Base-by-base conservation (phyloP, 768 basidiomycete species). In the Dendrothele bispora region DNA sequence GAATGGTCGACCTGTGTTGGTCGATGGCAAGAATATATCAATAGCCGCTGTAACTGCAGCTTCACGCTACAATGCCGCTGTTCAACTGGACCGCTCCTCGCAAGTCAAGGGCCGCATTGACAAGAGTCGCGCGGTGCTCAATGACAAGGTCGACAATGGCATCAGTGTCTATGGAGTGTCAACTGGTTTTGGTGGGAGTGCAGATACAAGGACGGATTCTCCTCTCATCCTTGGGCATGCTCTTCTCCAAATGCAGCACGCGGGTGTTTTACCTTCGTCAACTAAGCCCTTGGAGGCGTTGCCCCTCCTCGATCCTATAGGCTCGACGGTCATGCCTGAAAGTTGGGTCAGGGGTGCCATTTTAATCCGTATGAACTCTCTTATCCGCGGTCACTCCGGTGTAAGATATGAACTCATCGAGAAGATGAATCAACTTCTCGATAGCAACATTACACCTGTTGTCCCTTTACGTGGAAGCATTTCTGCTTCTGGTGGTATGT, bases 281-380 rank as follows among this genome's bases (percentile, higher is more conserved):
- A 73, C 74, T 18, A 60, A 61, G 7, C 65, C 71, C 1, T 74
- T 73, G 15, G 62, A 80, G 39, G 75, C 70, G 10, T 72, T 91
- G 1, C 88, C 90, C 7, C 81, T 91, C 36, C 74, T 76, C 4
- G 88, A 91, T 58, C 88, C 86, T 1, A 62, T 85, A 11, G 66
- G 77, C 10, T 78, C 82, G 10, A 78, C 79, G 25, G 82, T 77
- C 50, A 92, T 94, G 88, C 91, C 91, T 4, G 84, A 88, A 50
- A 71, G 88, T 2, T 92, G 92, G 88, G 90, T 92, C 26, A 84
- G 91, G 44, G 91, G 86, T 11, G 89, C 91, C 1, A 91, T 94
- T 58, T 67, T 91, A 8, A 76, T 95, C 56, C 88, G 91, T 55
- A 86, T 90, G 76, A 95, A 94, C 66, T 91, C 89, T 4, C 80